phyloP scores from a whole-genome alignment of 371 early-diverging fungal species.

The Mucor lusitanicus region DNA sequence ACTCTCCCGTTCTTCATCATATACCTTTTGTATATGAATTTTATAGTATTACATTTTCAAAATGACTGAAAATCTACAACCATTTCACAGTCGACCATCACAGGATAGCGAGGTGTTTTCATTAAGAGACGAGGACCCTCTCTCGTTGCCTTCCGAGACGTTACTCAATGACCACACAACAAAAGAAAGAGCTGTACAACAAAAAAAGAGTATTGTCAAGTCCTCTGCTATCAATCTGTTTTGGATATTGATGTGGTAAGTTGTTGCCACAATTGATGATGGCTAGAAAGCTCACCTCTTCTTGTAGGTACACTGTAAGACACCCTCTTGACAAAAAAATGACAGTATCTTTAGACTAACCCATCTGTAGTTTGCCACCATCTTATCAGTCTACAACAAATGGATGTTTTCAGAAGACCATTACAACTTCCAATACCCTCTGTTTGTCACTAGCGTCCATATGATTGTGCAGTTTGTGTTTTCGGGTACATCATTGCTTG shows the following conservation, averaged over 20 bases:
- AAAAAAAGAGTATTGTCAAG: conserved; percentile 29
- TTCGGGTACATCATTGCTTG: conserved; percentile 55
- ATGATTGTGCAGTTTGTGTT: conserved; percentile 73
- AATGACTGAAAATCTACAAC: neutral
- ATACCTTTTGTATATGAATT: neutral
- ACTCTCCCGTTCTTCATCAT: neutral
- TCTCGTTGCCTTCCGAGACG: conserved; percentile 24
- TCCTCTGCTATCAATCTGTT: conserved; percentile 40
- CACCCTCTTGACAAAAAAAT: neutral
- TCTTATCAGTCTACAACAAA: conserved; percentile 84
- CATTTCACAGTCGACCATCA: conserved; percentile 8
- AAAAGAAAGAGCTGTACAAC: conserved; percentile 13
- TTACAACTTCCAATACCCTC: conserved; percentile 78
- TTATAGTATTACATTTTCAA: neutral
- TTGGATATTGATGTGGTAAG: conserved; percentile 52
- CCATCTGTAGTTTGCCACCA: conserved; percentile 56
- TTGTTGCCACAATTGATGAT: neutral
- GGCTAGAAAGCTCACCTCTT: neutral
- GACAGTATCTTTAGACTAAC: neutral
- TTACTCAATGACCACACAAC: conserved; percentile 12
- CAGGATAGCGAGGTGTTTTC: conserved; percentile 23
- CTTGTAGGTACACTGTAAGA: conserved; percentile 37
- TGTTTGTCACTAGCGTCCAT: conserved; percentile 77
- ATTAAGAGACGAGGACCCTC: conserved; percentile 29
- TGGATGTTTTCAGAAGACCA: conserved; percentile 82